These are phyloP conservation scores for sorghum (Sorghum bicolor) DNA, from an alignment of 176 grass and related monocot genomes.

Conservation along the genomic window Sorghum_bicolor_NCBIv3 NC_012871.2:70931501-70932000, in stretches of 20 bases:
- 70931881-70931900: conserved; percentile 17
- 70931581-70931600: background rate
- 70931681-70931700: background rate
- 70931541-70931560: conserved; percentile 26
- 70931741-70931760: background rate
- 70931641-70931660: background rate
- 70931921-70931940: conserved; percentile 20
- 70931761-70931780: background rate
- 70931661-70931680: background rate
- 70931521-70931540: background rate
- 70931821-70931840: background rate
- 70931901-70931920: background rate
- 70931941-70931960: conserved; percentile 19
- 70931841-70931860: background rate
- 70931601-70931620: background rate
- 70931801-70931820: too few species aligned
- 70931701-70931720: background rate
- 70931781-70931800: background rate
- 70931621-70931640: background rate
- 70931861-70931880: conserved; percentile 12
- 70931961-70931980: conserved; percentile 81
- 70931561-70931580: background rate
- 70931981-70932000: conserved; percentile 83
- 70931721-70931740: background rate
- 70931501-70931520: background rate